A percentile compares a stretch with the other conserved stretches of the same genome.
Conservation (phyloP, 2,329 filamentous ascomycete genomes). For the Cladosporium sphaerospermum region DNA sequence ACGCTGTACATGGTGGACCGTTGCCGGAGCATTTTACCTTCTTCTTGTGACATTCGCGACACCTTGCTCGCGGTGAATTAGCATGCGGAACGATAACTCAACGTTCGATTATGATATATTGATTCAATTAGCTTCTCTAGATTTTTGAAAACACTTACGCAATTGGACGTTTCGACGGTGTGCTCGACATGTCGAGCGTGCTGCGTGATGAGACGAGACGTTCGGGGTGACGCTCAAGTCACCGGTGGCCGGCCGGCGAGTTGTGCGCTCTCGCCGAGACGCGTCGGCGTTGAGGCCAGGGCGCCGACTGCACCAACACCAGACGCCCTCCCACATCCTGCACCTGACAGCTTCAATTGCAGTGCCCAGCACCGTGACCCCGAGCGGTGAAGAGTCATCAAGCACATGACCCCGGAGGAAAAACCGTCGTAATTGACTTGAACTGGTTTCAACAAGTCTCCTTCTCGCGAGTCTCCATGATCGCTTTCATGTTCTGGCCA, state of each 20-base stretch:
- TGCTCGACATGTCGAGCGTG: not conserved
- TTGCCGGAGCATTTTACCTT: constrained; percentile 32
- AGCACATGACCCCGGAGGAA: no score
- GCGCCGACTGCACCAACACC: no score
- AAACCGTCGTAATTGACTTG: no score
- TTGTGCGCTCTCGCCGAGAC: not conserved
- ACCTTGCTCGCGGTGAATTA: constrained; percentile 13
- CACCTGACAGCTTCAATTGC: no score
- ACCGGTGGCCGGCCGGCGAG: not conserved
- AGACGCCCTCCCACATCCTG: no score
- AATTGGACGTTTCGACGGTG: constrained; percentile 15
- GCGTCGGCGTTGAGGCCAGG: not conserved
- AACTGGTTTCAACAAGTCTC: no score
- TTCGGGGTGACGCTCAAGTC: no score
- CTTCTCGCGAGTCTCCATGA: no score
- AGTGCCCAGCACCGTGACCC: no score
- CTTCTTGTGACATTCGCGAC: constrained; percentile 24
- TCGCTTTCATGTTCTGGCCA: no score
- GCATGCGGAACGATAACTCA: no score
- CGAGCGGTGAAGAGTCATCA: no score
- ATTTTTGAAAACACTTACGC: constrained; percentile 11
- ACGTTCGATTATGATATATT: not conserved
- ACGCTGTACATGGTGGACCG: constrained; percentile 29
- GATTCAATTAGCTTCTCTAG: not conserved
- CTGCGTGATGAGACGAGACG: not conserved